Conservation (phyloP, 805 yeast species). For the Wickerhamomyces xylosicus region DNA sequence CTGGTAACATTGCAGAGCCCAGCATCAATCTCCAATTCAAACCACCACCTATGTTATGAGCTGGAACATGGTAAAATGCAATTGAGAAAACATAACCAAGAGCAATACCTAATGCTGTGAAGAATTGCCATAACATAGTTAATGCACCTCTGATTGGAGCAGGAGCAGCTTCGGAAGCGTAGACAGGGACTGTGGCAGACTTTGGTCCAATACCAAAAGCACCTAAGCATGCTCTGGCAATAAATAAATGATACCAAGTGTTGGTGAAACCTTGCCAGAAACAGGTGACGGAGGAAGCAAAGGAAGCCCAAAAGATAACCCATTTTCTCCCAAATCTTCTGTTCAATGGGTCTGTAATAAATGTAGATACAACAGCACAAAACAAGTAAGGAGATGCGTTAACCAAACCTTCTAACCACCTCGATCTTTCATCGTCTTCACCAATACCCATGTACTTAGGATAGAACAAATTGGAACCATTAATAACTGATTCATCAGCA, state of each 20-base stretch:
- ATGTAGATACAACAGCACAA: constrained; percentile 47
- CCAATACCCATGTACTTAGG: constrained; percentile 41
- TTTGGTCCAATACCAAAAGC: constrained; percentile 56
- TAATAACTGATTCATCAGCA: constrained; percentile 65
- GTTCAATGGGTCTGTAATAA: constrained; percentile 51
- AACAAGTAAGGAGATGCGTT: constrained; percentile 60
- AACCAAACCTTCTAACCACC: constrained; percentile 50
- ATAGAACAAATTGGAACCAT: constrained; percentile 56
- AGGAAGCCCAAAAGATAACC: constrained; percentile 51
- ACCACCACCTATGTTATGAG: constrained; percentile 20
- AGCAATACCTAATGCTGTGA: constrained; percentile 64
- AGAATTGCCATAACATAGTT: constrained; percentile 63
- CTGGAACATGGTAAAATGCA: constrained; percentile 43
- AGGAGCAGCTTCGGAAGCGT: constrained; percentile 53
- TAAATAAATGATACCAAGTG: constrained; percentile 55
- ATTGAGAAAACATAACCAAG: constrained; percentile 53
- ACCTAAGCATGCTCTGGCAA: constrained; percentile 52
- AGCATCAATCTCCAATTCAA: constrained; percentile 60
- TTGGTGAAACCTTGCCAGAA: constrained; percentile 50
- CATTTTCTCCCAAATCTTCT: constrained; percentile 45
- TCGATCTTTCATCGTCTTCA: constrained; percentile 29
- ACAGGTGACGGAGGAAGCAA: constrained; percentile 45
- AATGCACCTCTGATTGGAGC: constrained; percentile 48
- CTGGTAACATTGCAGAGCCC: constrained; percentile 55
- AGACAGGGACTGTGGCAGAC: constrained; percentile 61